Evolutionary conservation across 2,329 filamentous ascomycete species (phyloP).

Genomic region (Parastagonospora avenae): DNA sequence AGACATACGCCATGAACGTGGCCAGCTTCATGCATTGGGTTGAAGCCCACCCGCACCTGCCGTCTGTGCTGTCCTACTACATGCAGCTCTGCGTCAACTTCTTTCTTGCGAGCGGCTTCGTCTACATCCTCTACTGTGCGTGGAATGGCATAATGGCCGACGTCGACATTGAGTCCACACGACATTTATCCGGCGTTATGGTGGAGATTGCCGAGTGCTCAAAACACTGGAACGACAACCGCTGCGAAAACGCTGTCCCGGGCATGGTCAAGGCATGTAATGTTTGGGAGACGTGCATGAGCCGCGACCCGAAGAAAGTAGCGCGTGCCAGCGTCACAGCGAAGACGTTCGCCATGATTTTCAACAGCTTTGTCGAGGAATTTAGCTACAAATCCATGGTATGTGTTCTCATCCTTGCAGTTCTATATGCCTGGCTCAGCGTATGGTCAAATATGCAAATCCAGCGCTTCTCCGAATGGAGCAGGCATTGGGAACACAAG

Average conservation of each 20-base stretch:
- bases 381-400: constrained; percentile 85
- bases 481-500: background rate
- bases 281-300: constrained; percentile 88
- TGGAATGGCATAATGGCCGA: constrained; percentile 74
- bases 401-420: constrained; percentile 26
- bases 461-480: background rate
- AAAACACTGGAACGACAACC: constrained; percentile 75
- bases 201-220: constrained; percentile 76
- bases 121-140: constrained; percentile 73
- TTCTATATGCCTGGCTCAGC: background rate
- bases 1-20: constrained; percentile 37
- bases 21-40: constrained; percentile 65
- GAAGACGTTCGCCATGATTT: constrained; percentile 86
- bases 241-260: constrained; percentile 73
- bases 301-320: constrained; percentile 76
- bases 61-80: constrained; percentile 69
- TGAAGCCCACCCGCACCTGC: constrained; percentile 68
- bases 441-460: too few relatives aligned
- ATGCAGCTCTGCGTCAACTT: constrained; percentile 70
- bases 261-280: constrained; percentile 75
- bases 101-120: constrained; percentile 60
- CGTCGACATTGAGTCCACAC: constrained; percentile 72
- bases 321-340: constrained; percentile 81
- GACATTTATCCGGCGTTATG: constrained; percentile 70
- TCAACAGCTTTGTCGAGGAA: constrained; percentile 90